These are phyloP conservation scores for Pneumocystis wakefieldiae DNA, from an alignment of 1,139 yeast genomes.

Conservation along the genomic window DNA sequence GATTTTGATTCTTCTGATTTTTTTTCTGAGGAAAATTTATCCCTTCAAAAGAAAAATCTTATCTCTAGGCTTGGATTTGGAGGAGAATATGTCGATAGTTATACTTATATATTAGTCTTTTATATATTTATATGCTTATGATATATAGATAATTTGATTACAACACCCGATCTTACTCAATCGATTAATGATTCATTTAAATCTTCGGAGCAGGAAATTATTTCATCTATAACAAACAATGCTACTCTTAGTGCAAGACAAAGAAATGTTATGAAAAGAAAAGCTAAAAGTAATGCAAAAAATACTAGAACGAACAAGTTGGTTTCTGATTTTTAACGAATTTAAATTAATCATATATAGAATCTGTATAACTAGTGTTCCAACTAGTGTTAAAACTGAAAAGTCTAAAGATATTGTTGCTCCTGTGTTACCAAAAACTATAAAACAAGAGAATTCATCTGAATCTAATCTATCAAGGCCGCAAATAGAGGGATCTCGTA, in stretches of 20 bases:
- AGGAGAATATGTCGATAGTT: slow-evolving; percentile 28
- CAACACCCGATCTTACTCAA: slow-evolving; percentile 6
- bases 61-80: slow-evolving; percentile 31
- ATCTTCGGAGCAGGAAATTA: slow-evolving; percentile 12
- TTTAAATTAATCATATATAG: background rate
- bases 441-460: slow-evolving; percentile 3
- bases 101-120: slow-evolving; percentile 14
- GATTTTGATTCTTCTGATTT: slow-evolving; percentile 25
- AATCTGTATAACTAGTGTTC: background rate
- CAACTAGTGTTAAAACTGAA: background rate
- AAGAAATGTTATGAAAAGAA: slow-evolving; percentile 84
- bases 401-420: background rate
- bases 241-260: slow-evolving; percentile 42
- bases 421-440: background rate
- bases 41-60: slow-evolving; percentile 28
- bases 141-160: background rate
- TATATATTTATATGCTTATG: background rate
- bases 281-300: slow-evolving; percentile 71
- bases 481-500: slow-evolving; percentile 64
- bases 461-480: slow-evolving; percentile 44
- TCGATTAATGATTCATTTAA: slow-evolving; percentile 9
- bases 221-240: slow-evolving; percentile 16
- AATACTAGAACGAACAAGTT: slow-evolving; percentile 27
- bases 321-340: background rate
- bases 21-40: slow-evolving; percentile 28